Base-by-base conservation (phyloP, 1,139 yeast species). In the Eremothecium cymbalariae region DNA sequence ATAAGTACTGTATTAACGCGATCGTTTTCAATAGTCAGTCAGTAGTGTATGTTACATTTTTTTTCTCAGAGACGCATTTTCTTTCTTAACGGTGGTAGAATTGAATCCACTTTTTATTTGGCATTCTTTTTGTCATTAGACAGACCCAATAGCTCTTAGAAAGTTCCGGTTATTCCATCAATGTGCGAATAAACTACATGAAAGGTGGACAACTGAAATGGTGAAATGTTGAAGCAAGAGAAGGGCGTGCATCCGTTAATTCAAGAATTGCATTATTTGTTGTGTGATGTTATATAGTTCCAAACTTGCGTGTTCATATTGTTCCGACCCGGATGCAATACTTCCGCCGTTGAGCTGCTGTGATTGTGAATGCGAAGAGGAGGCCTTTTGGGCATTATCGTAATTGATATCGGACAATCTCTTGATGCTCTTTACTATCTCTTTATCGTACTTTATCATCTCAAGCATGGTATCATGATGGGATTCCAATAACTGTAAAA, bases 401-500 rank as follows among this genome's bases (percentile, higher is more conserved):
- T 49, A 51, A 23, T 63, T 63, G 18, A 53, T 48, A 29, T 57
- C 67, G 40, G 75, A 70, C 49, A 64, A 50, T 40, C 64, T 69
- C 48, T 72, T 74, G 23, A 76, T 76, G 4, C 77, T 75, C 19
- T 67, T 62, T 34, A 74, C 66, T 13, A 76, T 70, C n/a, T 73
- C 64, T 43, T 66, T 70, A 51, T 76, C 74, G 37, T 65, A 74
- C 53, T 78, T 78, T 31, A 81, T 75, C 49, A 74, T 65, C 7
- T 70, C 64, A 42, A 74, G 73, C 36, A 90, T 74, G 40, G 81
- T 81, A 33, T 64, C 62, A 54, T 86, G 84, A 51, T 82, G 85
- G 38, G 94, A 78, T 62, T 90, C 99, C 45, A 93, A 70, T 45
- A 90, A 70, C 63, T 90, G 98, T 50, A 88, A 69, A 46, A 88